Evolutionary conservation across 2,329 filamentous ascomycete genomes (phyloP).

Genomic region (Pseudogymnoascus sp.): DNA sequence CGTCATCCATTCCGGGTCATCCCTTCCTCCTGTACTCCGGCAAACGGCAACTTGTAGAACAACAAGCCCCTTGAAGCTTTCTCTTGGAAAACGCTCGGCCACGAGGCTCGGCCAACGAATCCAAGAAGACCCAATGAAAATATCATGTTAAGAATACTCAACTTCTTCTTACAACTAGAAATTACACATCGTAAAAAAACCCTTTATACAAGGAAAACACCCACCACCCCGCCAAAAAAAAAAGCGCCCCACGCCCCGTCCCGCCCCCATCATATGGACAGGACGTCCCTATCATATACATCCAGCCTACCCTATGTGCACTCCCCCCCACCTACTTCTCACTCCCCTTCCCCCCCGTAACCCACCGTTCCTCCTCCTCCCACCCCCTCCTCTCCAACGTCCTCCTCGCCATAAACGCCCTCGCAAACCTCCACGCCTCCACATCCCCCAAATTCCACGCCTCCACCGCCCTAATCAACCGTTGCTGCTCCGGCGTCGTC

Average conservation of each 20-base stretch:
- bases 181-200: not conserved
- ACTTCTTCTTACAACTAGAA: not conserved
- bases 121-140: not conserved
- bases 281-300: not conserved
- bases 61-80: not conserved
- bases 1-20: not conserved
- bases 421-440: slow-evolving; percentile 67
- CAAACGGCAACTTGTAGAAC: not conserved
- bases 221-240: not conserved
- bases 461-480: slow-evolving; percentile 47
- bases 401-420: slow-evolving; percentile 56
- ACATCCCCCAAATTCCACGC: slow-evolving; percentile 64
- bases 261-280: not conserved
- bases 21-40: not conserved
- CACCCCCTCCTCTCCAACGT: slow-evolving; percentile 56
- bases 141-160: not conserved
- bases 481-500: slow-evolving; percentile 34
- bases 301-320: not conserved
- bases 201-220: not conserved
- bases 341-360: slow-evolving; percentile 49
- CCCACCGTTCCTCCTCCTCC: slow-evolving; percentile 61
- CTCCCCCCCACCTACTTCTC: not conserved
- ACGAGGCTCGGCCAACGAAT: not conserved
- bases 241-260: not conserved
- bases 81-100: not conserved